These are phyloP conservation scores for Biscutella auriculata DNA, from an alignment of 441 rosid genomes.

Conservation along the genomic window DNA sequence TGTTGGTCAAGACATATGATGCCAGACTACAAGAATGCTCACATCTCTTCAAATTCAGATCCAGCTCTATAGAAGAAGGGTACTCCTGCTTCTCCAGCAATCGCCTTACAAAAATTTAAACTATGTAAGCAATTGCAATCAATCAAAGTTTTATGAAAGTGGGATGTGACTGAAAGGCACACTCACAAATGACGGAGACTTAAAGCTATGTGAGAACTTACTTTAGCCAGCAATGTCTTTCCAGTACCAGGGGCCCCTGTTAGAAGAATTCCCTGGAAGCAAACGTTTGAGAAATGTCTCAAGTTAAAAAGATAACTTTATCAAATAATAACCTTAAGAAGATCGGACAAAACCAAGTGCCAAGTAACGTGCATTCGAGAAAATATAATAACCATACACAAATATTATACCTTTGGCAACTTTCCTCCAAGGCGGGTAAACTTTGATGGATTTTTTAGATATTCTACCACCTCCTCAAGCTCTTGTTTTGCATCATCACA, in stretches of 20 bases:
- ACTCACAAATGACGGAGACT: neutral
- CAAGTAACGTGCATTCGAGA: neutral
- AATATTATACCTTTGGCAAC: constrained; percentile 74
- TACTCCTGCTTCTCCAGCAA: constrained; percentile 99
- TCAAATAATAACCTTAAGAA: neutral
- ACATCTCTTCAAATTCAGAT: constrained; percentile 99
- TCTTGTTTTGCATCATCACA: constrained; percentile 99
- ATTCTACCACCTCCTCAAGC: constrained; percentile 97
- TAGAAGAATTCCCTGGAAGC: constrained; percentile 82
- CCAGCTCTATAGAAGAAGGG: constrained; percentile 99
- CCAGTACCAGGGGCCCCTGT: constrained; percentile 99
- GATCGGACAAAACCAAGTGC: neutral
- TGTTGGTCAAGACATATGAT: neutral
- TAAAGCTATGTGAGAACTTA: constrained; percentile 16
- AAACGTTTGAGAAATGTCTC: constrained; percentile 10
- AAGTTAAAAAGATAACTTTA: neutral
- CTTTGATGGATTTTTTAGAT: constrained; percentile 83
- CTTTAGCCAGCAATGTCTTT: constrained; percentile 94
- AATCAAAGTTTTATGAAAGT: neutral
- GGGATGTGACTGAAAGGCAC: neutral
- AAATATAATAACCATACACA: neutral
- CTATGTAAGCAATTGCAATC: neutral
- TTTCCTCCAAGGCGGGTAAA: constrained; percentile 98
- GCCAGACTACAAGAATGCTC: constrained; percentile 22
- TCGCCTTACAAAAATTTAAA: constrained; percentile 48